Base-by-base conservation (phyloP, 805 yeast species). In the Metschnikowia cubensis region DNA sequence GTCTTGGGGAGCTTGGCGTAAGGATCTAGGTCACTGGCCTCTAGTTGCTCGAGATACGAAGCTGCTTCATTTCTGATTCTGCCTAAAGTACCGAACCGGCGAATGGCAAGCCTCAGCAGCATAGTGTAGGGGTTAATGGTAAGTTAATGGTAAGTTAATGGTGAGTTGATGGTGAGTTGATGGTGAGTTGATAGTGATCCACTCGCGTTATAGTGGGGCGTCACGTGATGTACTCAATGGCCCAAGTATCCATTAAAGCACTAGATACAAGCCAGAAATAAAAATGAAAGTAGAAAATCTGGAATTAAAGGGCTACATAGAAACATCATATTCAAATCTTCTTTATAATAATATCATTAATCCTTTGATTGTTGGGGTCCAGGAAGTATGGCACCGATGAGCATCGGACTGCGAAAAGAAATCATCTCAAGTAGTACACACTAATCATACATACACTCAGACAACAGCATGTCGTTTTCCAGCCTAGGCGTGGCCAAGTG, bases 401-500 rank as follows among this genome's bases (percentile, higher is more conserved):
- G 56, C 57, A 54, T 54, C 57, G 55, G 43, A 34, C 46, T 47
- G 50, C 48, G 50, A 47, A 53, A 49, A 47, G 42, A 14, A 22
- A 17, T 22, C n/a, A 46, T 32, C 44, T 20, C 35, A 33, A 39
- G 18, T 15, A 25, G 29, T 10, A 25, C 29, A 25, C 29, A 8
- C 29, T 25, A 25, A 6, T 2, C 11, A 25, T 25, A 25, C 29
- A 31, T 18, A 29, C 33, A 22, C 14, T 6, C 18, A 17, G 14
- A 7, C 39, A 34, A 4, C 45, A 42, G 20, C 42, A 68, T 70
- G 75, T 56, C 70, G 8, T 89, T 89, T 61, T 72, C 74, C 45
- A 71, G 74, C 8, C 60, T 94, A 17, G 98, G 97, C 0, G 80
- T 89, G 8, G 80, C 96, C 25, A 82, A 79, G 64, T 91, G 99